Conservation (phyloP, 495 filamentous ascomycete species). For the Diplogelasinospora grovesii region DNA sequence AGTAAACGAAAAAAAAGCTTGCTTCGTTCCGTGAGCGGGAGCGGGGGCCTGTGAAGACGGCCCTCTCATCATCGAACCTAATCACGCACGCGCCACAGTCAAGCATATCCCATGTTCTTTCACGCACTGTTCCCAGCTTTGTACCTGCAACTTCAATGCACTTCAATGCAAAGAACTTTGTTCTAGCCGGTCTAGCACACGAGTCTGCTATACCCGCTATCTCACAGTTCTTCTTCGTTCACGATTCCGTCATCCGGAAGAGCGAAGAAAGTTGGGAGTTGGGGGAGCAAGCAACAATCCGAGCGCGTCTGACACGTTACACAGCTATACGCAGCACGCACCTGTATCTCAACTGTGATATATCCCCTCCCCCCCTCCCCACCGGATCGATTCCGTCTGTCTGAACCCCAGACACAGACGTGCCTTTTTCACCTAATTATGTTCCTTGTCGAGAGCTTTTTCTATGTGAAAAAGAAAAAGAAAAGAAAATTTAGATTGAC, state of each 20-base stretch:
- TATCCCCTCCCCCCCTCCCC: no score
- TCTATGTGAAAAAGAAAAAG: no score
- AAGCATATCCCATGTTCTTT: no score
- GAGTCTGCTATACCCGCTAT: constrained; percentile 5
- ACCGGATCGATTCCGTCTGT: no score
- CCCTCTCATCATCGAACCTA: not conserved
- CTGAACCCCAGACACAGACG: no score
- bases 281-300: not conserved
- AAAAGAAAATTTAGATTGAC: no score
- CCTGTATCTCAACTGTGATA: no score
- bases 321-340: no score
- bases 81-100: not conserved
- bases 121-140: not conserved
- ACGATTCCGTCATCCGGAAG: not conserved
- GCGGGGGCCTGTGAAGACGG: not conserved
- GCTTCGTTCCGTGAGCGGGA: not conserved
- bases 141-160: constrained; percentile 8
- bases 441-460: no score
- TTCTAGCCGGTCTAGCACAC: not conserved
- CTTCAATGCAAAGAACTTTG: not conserved
- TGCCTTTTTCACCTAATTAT: no score
- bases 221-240: constrained; percentile 2
- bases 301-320: constrained; percentile 5
- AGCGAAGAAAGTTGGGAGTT: not conserved
- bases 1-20: constrained; percentile 1